Base-by-base conservation (phyloP, 2,329 filamentous ascomycete species). In the Colletotrichum cordylinicola region DNA sequence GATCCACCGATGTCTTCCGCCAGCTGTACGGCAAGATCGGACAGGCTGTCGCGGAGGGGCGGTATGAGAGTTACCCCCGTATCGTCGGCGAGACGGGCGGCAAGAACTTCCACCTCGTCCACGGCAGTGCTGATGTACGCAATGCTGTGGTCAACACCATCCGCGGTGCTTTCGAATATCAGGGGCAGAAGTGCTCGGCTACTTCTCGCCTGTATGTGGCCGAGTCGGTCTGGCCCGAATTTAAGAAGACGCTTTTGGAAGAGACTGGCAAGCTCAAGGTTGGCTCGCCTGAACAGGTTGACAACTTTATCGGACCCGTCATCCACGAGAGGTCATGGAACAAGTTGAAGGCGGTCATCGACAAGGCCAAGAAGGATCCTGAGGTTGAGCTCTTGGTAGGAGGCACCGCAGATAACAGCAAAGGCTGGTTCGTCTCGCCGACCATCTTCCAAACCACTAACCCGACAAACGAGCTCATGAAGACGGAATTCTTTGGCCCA, bases 91-190 rank as follows among this genome's bases (percentile, higher is more conserved):
- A 98, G 89, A 98, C 95, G 29, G 95, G 95, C 76, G 95, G 95
- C 83, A 98, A 98, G 91, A 98, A 98, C 89, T 98, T 96, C 89
- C 95, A 98, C 85, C 86, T 98, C 67, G 85, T 98, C 33, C 95
- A 98, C 87, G 87, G 89, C 60, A 93, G 92, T 4, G 95, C 95
- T 52, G 94, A 98, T 79, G 86, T 97, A 64, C 87, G 91, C 74
- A 97, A 96, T 81, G 95, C 95, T 9, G 95, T 91, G 39, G 89
- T 94, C 78, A 94, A 98, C 84, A 97, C 95, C 6, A 91, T 98
- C 37, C 94, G 95, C 67, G 95, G 94, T 61, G 95, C 95, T 4
- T 98, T 98, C 82, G 95, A 98, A 84, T 98, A 93, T 88, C 95
- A 97, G 84, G 95, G 95, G 65, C 95, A 98, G 85, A 98, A 98